A percentile compares a stretch with the other conserved stretches of the same genome.
Evolutionary conservation across 2,329 filamentous ascomycete genomes (phyloP).

Genomic region (Hymenoscyphus scutula): DNA sequence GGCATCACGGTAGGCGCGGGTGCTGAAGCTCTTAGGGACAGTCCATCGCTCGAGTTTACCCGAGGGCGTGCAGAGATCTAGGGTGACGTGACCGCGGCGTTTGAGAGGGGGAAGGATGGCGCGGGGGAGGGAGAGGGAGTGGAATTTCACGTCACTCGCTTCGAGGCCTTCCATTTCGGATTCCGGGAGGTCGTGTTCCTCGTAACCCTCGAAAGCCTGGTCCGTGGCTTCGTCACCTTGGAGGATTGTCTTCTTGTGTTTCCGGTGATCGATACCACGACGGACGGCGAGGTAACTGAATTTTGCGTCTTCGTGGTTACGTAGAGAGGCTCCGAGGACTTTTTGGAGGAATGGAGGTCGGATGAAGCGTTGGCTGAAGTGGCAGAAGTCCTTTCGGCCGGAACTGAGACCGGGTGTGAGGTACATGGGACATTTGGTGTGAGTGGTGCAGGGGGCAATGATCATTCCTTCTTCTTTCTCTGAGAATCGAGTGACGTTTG

Average conservation of each 20-base stretch:
- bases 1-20: slow-evolving; percentile 84
- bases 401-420: slow-evolving; percentile 62
- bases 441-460: slow-evolving; percentile 81
- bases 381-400: slow-evolving; percentile 86
- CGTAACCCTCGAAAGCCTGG: slow-evolving; percentile 71
- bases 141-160: slow-evolving; percentile 31
- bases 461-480: slow-evolving; percentile 62
- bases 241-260: slow-evolving; percentile 36
- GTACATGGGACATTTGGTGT: slow-evolving; percentile 88
- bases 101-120: slow-evolving; percentile 80
- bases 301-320: slow-evolving; percentile 85
- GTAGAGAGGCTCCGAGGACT: slow-evolving; percentile 64
- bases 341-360: slow-evolving; percentile 79
- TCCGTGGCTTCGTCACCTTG: slow-evolving; percentile 59
- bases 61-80: slow-evolving; percentile 86
- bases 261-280: slow-evolving; percentile 61
- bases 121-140: slow-evolving; percentile 73
- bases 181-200: slow-evolving; percentile 42
- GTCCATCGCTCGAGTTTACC: slow-evolving; percentile 92
- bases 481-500: slow-evolving; percentile 22
- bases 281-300: slow-evolving; percentile 89
- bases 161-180: slow-evolving; percentile 17
- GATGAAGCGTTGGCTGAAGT: slow-evolving; percentile 85
- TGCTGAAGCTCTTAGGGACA: slow-evolving; percentile 76
- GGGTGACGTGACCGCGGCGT: slow-evolving; percentile 78